Percentiles rank a stretch among this genome's conserved stretches.
These are phyloP conservation scores for Hondaea fermentalgiana DNA, from an alignment of 108 stramenopile species.

Conservation along the genomic window DNA sequence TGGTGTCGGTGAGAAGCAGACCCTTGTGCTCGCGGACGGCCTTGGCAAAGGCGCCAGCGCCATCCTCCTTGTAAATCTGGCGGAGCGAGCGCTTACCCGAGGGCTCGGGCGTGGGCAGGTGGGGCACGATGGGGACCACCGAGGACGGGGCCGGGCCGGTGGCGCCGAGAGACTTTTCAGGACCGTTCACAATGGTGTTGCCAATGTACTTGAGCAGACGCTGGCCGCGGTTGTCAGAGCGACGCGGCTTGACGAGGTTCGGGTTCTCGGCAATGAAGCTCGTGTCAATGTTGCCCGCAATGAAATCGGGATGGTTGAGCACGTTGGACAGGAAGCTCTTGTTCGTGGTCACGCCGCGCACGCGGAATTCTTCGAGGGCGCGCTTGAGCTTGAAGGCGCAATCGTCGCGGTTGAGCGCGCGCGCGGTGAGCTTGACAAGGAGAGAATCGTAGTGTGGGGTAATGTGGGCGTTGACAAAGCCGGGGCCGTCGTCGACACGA, in stretches of 20 bases:
- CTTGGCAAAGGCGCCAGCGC: constrained; percentile 79
- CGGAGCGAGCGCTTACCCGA: constrained; percentile 43
- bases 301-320: constrained; percentile 71
- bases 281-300: constrained; percentile 70
- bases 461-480: constrained; percentile 56
- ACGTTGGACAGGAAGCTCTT: constrained; percentile 78
- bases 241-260: neutral
- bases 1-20: constrained; percentile 85
- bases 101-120: constrained; percentile 20
- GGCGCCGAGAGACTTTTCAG: constrained; percentile 75
- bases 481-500: constrained; percentile 77
- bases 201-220: constrained; percentile 79
- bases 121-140: constrained; percentile 63
- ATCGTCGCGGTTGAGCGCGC: constrained; percentile 63
- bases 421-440: constrained; percentile 87
- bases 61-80: constrained; percentile 56
- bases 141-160: constrained; percentile 58
- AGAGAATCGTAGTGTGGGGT: constrained; percentile 85
- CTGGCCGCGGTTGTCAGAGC: constrained; percentile 45
- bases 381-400: constrained; percentile 76
- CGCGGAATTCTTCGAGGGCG: constrained; percentile 78
- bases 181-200: constrained; percentile 82
- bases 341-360: constrained; percentile 85
- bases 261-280: constrained; percentile 67
- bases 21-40: constrained; percentile 72